These are phyloP conservation scores for Trichodelitschia bisporula DNA, from an alignment of 495 filamentous ascomycete genomes.

Conservation along the genomic window DNA sequence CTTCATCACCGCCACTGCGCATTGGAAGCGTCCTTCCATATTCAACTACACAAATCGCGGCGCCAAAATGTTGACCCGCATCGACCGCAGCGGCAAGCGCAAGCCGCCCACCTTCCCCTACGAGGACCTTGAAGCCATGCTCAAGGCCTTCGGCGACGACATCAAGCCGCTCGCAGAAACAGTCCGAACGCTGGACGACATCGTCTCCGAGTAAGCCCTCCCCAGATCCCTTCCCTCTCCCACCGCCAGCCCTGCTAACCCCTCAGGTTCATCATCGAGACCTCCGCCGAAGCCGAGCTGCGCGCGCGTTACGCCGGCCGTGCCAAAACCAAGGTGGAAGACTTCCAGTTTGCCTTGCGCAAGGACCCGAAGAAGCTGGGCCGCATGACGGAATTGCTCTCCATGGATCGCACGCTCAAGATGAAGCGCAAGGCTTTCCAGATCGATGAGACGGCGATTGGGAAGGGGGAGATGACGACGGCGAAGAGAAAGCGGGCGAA, in stretches of 20 bases:
- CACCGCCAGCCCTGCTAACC: conserved; percentile 1
- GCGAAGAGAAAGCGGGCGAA: not conserved
- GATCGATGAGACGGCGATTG: conserved; percentile 20
- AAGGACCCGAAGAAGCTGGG: conserved; percentile 67
- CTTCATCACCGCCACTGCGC: too few relatives aligned
- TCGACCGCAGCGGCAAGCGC: not conserved
- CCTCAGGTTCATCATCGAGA: conserved; percentile 33
- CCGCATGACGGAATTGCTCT: conserved; percentile 66
- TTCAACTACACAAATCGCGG: conserved; percentile 1
- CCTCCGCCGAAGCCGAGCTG: conserved; percentile 68
- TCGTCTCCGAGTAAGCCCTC: conserved; percentile 42
- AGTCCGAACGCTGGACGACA: conserved; percentile 71
- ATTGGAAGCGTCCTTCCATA: too few relatives aligned
- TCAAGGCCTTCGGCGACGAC: conserved; percentile 70
- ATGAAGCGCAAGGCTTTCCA: conserved; percentile 48
- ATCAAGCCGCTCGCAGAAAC: conserved; percentile 51
- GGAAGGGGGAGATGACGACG: conserved; percentile 3
- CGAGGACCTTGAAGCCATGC: conserved; percentile 51
- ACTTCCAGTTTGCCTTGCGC: conserved; percentile 82
- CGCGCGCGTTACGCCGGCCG: conserved; percentile 60
- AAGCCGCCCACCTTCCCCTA: conserved; percentile 19
- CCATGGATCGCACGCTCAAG: conserved; percentile 57
- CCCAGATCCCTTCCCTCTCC: not conserved
- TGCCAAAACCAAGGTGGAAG: conserved; percentile 92
- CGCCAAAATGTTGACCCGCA: not conserved